Percentiles rank a stretch among this genome's conserved stretches.
Conservation (phyloP, 1,139 yeast genomes). For the Geotrichum citri-aurantii region DNA sequence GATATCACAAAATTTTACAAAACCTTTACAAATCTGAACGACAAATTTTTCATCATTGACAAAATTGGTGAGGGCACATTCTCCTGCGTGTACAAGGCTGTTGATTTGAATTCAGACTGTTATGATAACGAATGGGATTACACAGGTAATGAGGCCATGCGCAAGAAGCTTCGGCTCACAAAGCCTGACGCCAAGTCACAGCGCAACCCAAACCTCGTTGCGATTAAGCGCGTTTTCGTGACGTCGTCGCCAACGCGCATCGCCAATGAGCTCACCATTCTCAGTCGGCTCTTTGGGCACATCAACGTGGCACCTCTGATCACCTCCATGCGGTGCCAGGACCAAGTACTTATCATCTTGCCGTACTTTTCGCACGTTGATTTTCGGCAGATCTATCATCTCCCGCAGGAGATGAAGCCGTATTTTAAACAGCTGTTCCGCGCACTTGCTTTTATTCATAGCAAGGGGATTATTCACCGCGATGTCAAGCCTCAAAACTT, state of each 20-base stretch:
- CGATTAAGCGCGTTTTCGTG: conserved; percentile 86
- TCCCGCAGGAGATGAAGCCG: conserved; percentile 62
- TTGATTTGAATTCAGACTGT: conserved; percentile 44
- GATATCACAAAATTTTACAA: conserved; percentile 62
- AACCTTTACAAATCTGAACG: conserved; percentile 56
- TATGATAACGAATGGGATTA: conserved; percentile 31
- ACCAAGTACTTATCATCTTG: conserved; percentile 85
- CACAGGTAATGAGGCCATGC: conserved; percentile 1
- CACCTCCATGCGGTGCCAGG: conserved; percentile 81
- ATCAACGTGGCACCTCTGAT: conserved; percentile 79
- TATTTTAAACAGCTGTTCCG: conserved; percentile 76
- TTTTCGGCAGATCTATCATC: conserved; percentile 73
- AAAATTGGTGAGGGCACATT: conserved; percentile 96
- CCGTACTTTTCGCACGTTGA: conserved; percentile 94
- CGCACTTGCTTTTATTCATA: conserved; percentile 71
- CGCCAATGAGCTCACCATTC: conserved; percentile 72
- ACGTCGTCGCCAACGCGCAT: conserved; percentile 93
- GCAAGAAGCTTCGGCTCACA: conserved; percentile 1
- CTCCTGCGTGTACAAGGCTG: conserved; percentile 85
- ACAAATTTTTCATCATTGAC: conserved; percentile 61
- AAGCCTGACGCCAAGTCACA: not conserved
- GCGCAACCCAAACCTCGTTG: conserved; percentile 55
- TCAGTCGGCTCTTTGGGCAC: conserved; percentile 62
- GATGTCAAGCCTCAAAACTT: conserved; percentile 83
- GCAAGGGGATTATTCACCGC: conserved; percentile 72